These are phyloP conservation scores for Aspergillus costaricaensis DNA, from an alignment of 2,329 filamentous ascomycete species.

Conservation along the genomic window DNA sequence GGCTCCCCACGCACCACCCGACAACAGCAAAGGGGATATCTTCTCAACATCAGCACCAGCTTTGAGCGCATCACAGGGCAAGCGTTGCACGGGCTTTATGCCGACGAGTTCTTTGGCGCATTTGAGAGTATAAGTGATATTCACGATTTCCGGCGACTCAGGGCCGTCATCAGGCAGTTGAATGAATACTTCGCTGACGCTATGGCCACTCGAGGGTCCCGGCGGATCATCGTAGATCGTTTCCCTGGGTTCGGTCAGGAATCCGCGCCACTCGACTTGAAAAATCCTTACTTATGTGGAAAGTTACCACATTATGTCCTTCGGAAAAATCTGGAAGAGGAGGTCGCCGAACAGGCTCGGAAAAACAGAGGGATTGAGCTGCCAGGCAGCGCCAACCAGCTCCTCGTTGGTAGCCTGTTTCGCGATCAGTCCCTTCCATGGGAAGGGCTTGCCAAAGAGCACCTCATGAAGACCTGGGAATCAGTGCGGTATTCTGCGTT, in stretches of 20 bases:
- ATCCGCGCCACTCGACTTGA: fast-evolving
- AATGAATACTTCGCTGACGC: constrained; percentile 32
- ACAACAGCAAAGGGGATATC: constrained; percentile 30
- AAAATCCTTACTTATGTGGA: constrained; percentile 14
- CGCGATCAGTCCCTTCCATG: constrained; percentile 38
- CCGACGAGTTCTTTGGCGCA: constrained; percentile 43
- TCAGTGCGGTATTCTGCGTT: constrained; percentile 23
- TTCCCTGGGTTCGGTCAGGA: too few relatives aligned
- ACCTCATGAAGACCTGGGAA: constrained; percentile 30
- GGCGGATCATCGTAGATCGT: constrained; percentile 8
- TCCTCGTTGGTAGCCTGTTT: constrained; percentile 37
- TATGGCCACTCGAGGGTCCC: constrained; percentile 22
- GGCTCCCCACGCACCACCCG: constrained; percentile 27
- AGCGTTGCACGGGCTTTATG: constrained; percentile 46
- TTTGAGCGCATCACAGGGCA: constrained; percentile 43
- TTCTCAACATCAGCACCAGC: constrained; percentile 37
- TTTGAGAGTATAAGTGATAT: constrained; percentile 9
- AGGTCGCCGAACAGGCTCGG: constrained; percentile 31
- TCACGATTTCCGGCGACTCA: constrained; percentile 28
- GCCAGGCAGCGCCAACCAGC: constrained; percentile 36
- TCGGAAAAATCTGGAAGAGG: constrained; percentile 11
- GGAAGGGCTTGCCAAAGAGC: constrained; percentile 29
- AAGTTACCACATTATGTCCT: constrained; percentile 14
- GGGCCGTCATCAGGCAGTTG: constrained; percentile 28
- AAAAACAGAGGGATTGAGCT: constrained; percentile 36